These are phyloP conservation scores for Ambrosia trifida DNA, from an alignment of 129 eudicot genomes.

Conservation along the genomic window DNA sequence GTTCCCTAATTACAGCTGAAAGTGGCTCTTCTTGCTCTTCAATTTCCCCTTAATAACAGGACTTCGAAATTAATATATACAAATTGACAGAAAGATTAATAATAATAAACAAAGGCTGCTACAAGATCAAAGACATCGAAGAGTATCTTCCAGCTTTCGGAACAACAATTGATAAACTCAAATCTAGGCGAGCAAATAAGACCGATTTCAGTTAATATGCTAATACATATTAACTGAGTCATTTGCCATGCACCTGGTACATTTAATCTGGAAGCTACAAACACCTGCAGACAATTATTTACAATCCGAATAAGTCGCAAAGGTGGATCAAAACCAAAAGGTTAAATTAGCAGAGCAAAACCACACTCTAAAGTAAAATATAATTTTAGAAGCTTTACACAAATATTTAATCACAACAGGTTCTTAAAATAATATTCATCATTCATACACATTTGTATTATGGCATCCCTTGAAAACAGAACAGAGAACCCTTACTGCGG, in stretches of 20 bases:
- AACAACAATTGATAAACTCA: too few species aligned
- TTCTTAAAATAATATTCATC: too few species aligned
- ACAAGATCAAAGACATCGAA: slow-evolving; percentile 7
- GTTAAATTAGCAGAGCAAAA: background rate
- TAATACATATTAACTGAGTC: slow-evolving; percentile 68
- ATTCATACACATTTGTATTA: too few species aligned
- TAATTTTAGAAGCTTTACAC: slow-evolving; percentile 10
- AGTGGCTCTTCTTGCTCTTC: slow-evolving; percentile 93
- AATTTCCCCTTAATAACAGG: slow-evolving; percentile 69
- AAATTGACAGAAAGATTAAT: background rate
- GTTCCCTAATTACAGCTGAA: slow-evolving; percentile 83
- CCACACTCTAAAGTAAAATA: background rate
- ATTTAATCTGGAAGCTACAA: slow-evolving; percentile 94
- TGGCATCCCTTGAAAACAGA: too few species aligned
- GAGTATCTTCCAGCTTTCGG: background rate
- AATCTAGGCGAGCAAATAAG: too few species aligned
- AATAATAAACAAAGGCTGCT: background rate
- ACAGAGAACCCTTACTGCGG: too few species aligned
- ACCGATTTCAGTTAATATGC: too few species aligned
- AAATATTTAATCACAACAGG: too few species aligned
- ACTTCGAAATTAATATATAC: background rate
- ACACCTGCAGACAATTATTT: slow-evolving; percentile 58
- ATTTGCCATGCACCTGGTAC: slow-evolving; percentile 99
- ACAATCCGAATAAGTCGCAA: background rate
- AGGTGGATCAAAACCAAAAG: background rate